Conservation (phyloP, 352 stramenopile species). For the Phytophthora megakarya region DNA sequence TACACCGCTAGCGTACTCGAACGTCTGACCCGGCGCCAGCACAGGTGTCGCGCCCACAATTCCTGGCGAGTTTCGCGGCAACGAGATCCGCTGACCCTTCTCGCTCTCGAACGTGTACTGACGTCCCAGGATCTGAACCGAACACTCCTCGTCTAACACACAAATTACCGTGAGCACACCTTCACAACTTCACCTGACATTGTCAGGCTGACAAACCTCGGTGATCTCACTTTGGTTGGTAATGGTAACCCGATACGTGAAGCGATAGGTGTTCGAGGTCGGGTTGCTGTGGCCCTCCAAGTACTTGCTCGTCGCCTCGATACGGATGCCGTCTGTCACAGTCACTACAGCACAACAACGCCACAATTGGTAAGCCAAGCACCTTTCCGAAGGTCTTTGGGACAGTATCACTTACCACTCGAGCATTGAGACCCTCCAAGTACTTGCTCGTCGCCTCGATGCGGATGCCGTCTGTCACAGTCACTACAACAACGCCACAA, state of each 20-base stretch:
- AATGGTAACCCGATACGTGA: slow-evolving; percentile 81
- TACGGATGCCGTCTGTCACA: slow-evolving; percentile 62
- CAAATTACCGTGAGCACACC: slow-evolving; percentile 9
- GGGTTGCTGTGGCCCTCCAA: slow-evolving; percentile 60
- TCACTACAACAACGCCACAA: slow-evolving; percentile 49
- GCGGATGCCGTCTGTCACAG: slow-evolving; percentile 63
- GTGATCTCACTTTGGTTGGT: slow-evolving; percentile 83
- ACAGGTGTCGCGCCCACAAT: slow-evolving; percentile 72
- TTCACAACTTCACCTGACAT: no score
- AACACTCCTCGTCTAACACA: slow-evolving; percentile 46
- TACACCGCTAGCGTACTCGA: slow-evolving; percentile 80
- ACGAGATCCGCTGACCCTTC: slow-evolving; percentile 57
- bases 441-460: slow-evolving; percentile 81
- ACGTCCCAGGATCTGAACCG: slow-evolving; percentile 71
- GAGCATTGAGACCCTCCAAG: slow-evolving; percentile 66
- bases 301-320: slow-evolving; percentile 80
- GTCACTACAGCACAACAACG: slow-evolving; percentile 62
- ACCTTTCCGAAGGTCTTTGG: neutral
- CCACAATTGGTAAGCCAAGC: slow-evolving; percentile 7
- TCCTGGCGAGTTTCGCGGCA: slow-evolving; percentile 70
- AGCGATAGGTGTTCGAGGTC: slow-evolving; percentile 59
- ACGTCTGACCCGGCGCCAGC: slow-evolving; percentile 69
- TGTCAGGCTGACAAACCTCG: no score
- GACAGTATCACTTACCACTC: slow-evolving; percentile 60
- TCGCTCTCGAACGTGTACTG: slow-evolving; percentile 83